Evolutionary conservation across 2,329 filamentous ascomycete genomes (phyloP).

Genomic region (Mycosphaerelloides madeirae): DNA sequence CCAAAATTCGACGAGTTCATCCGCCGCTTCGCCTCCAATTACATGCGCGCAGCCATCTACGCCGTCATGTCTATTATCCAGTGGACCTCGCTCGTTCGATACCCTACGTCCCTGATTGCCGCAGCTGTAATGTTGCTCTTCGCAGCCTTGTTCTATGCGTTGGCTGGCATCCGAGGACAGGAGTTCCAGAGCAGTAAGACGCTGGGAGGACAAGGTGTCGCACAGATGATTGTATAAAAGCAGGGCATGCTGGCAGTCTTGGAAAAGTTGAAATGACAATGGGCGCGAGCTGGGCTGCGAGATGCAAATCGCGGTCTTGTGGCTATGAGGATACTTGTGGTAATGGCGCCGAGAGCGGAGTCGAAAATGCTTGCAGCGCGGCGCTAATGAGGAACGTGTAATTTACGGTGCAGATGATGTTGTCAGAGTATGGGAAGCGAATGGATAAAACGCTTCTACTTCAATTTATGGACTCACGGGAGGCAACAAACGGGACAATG

Average conservation of each 20-base stretch:
- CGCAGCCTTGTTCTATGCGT: conserved; percentile 72
- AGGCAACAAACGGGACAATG: no score
- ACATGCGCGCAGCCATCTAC: conserved; percentile 90
- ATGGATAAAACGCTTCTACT: neutral
- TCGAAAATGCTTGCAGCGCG: neutral
- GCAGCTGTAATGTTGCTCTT: conserved; percentile 76
- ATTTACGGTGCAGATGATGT: conserved; percentile 2
- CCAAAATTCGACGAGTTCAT: conserved; percentile 82
- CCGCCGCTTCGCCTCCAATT: conserved; percentile 90
- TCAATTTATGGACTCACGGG: neutral
- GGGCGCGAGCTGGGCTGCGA: neutral
- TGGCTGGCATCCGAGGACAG: conserved; percentile 77
- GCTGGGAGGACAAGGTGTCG: conserved; percentile 84
- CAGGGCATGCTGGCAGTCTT: neutral
- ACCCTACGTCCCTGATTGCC: conserved; percentile 71
- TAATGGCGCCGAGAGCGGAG: neutral
- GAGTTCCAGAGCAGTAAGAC: conserved; percentile 92
- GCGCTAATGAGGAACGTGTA: conserved; percentile 4
- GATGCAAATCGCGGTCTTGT: neutral
- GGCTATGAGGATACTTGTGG: neutral
- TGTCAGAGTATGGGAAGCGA: conserved; percentile 1
- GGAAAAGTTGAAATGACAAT: neutral
- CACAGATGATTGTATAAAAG: conserved; percentile 87
- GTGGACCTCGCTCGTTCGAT: conserved; percentile 69
- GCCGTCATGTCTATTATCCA: conserved; percentile 72